Conservation (phyloP, 2,329 filamentous ascomycete genomes). For the Sarocladium brachiariae region DNA sequence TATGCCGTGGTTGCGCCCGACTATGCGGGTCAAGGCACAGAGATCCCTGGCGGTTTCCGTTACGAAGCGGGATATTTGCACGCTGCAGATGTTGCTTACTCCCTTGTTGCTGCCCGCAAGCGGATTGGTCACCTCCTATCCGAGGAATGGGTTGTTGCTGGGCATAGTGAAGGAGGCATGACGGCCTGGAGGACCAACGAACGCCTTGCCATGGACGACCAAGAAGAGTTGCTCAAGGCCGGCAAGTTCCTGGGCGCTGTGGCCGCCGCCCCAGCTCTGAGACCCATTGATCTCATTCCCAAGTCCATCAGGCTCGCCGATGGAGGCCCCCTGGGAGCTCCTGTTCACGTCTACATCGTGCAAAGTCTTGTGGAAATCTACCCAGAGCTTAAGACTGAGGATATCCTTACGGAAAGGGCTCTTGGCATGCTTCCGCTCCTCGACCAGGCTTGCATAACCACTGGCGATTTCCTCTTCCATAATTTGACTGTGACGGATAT, state of each 20-base stretch:
- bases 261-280: not conserved
- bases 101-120: conserved; percentile 14
- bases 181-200: conserved; percentile 19
- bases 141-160: conserved; percentile 17
- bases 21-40: conserved; percentile 34
- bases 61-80: conserved; percentile 16
- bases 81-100: conserved; percentile 15
- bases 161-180: conserved; percentile 20
- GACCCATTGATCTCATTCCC: not conserved
- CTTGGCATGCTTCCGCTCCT: conserved; percentile 9
- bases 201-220: conserved; percentile 13
- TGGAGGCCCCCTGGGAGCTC: not conserved
- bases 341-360: conserved; percentile 14
- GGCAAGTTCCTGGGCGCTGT: conserved; percentile 2
- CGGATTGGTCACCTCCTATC: conserved; percentile 11
- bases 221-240: conserved; percentile 2
- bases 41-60: conserved; percentile 16
- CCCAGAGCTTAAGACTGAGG: conserved; percentile 12
- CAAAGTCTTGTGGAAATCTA: conserved; percentile 14
- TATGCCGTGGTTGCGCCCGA: conserved; percentile 38
- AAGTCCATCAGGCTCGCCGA: conserved; percentile 4
- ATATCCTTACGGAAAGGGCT: conserved; percentile 13
- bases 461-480: conserved; percentile 11
- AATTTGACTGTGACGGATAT: conserved; percentile 11
- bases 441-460: conserved; percentile 12